Conservation (phyloP, 805 yeast species). For the Lachancea dasiensis region DNA sequence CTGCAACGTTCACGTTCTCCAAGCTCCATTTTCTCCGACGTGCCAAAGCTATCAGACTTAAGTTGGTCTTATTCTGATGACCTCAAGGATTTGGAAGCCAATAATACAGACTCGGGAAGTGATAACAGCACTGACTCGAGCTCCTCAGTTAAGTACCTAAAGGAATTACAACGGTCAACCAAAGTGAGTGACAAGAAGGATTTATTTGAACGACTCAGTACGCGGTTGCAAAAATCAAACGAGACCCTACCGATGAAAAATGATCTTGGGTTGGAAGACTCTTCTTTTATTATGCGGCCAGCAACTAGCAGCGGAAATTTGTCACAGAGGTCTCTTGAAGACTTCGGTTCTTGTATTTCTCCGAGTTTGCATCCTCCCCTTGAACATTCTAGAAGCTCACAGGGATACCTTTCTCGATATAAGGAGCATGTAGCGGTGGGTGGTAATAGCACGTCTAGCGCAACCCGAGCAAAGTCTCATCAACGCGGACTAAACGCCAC, state of each 20-base stretch:
- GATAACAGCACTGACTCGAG: slow-evolving; percentile 11
- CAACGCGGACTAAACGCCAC: slow-evolving; percentile 9
- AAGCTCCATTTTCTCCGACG: slow-evolving; percentile 25
- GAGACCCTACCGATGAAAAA: neutral
- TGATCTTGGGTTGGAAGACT: slow-evolving; percentile 1
- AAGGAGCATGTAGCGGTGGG: slow-evolving; percentile 5
- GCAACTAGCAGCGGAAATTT: slow-evolving; percentile 11
- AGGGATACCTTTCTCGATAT: slow-evolving; percentile 6
- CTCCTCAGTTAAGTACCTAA: slow-evolving; percentile 20
- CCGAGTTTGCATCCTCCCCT: slow-evolving; percentile 3
- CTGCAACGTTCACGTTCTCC: slow-evolving; percentile 23
- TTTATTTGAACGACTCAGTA: slow-evolving; percentile 25
- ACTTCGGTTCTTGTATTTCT: slow-evolving; percentile 17
- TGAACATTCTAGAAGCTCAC: neutral
- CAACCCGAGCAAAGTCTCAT: slow-evolving; percentile 5
- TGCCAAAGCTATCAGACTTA: slow-evolving; percentile 19
- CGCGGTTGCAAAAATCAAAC: slow-evolving; percentile 8
- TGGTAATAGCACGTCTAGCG: neutral
- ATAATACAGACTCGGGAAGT: slow-evolving; percentile 9
- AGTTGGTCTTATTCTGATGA: slow-evolving; percentile 20
- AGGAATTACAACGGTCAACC: slow-evolving; percentile 25
- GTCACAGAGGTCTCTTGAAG: slow-evolving; percentile 21
- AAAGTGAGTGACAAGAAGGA: slow-evolving; percentile 31
- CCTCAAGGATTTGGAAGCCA: slow-evolving; percentile 14
- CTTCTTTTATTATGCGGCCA: neutral